Evolutionary conservation across 495 filamentous ascomycete species (phyloP).

Genomic region (Penicillium lividum): DNA sequence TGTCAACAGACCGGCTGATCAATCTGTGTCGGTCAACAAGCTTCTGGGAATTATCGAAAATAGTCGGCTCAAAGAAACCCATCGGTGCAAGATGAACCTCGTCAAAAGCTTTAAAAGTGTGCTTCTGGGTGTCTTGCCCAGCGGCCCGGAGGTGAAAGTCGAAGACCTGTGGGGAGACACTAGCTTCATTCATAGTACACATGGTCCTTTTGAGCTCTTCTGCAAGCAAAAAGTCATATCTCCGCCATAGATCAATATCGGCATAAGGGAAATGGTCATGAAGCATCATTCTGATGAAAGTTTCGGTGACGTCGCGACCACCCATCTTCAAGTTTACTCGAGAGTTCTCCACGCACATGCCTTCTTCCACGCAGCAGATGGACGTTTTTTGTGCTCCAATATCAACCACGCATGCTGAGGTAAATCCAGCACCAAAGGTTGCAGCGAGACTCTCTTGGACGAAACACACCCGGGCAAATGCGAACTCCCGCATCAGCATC

Average conservation of each 20-base stretch:
- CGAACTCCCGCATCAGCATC: slow-evolving; percentile 82
- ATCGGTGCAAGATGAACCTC: slow-evolving; percentile 88
- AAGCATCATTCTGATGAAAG: slow-evolving; percentile 96
- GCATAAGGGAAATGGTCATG: slow-evolving; percentile 90
- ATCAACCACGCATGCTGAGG: slow-evolving; percentile 90
- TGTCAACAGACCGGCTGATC: slow-evolving; percentile 82
- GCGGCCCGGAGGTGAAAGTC: slow-evolving; percentile 88
- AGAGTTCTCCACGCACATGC: slow-evolving; percentile 90
- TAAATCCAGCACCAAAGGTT: slow-evolving; percentile 94
- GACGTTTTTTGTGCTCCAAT: slow-evolving; percentile 98
- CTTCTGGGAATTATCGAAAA: slow-evolving; percentile 81
- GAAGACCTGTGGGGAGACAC: slow-evolving; percentile 75
- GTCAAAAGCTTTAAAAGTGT: slow-evolving; percentile 92
- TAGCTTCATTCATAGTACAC: slow-evolving; percentile 81
- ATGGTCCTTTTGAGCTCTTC: slow-evolving; percentile 92
- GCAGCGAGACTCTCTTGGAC: slow-evolving; percentile 95
- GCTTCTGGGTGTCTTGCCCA: slow-evolving; percentile 86
- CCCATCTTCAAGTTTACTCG: slow-evolving; percentile 92
- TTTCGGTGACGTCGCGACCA: slow-evolving; percentile 88
- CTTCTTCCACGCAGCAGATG: slow-evolving; percentile 95
- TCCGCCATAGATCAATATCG: slow-evolving; percentile 85
- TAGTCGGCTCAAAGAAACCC: slow-evolving; percentile 82
- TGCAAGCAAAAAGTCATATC: slow-evolving; percentile 90
- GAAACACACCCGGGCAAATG: slow-evolving; percentile 84
- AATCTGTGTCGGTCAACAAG: slow-evolving; percentile 74